Evolutionary conservation across 306 rosid genomes (phyloP), one percentile per base, ranked within the genome.

Genomic region (Quercus aquifolioides): DNA sequence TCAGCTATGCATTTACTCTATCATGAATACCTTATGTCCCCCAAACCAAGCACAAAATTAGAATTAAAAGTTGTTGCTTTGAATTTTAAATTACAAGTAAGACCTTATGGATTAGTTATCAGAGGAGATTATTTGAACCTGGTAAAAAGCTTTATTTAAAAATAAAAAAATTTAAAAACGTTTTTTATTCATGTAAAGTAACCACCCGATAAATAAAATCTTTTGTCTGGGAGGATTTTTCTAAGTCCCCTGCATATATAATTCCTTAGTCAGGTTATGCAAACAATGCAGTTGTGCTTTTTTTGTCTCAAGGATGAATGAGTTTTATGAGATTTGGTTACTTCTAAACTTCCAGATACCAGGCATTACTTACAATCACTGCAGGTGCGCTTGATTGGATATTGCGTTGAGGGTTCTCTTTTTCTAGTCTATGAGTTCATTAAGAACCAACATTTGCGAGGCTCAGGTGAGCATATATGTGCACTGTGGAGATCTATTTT

Each of bases 301-400:
- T 46, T 11, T 46, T 19, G 25, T 33, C 51, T 8, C 15, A 6
- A 1, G 49, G 15, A 64, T 64, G 7, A 17, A 30, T 30, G 43
- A 63, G 13, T 23, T 25, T 17, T 49, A 59, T 6, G 59, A 38
- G 1, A 20, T 33, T 59, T 57, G 25, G 54, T 54, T n/a, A 19
- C 60, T 74, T 26, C 23, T 52, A 35, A 33, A 55, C 57, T 75
- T 75, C 62, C 25, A 1, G 23, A 71, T 33, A 19, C 4, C 46
- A 26, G 23, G 15, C 14, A 58, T 57, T 28, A 11, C 23, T 12
- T 26, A 49, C 73, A 62, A 12, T 33, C 73, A 71, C 64, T 84
- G 79, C 83, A 93, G 99, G 99, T 95, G 89, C 96, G 98, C 71
- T 84, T 95, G 88, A 95, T 95, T 52, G 99, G 98, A 64, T 95